Evolutionary conservation across 805 yeast species (phyloP).

Genomic region (Saccharomycopsis fermentans): DNA sequence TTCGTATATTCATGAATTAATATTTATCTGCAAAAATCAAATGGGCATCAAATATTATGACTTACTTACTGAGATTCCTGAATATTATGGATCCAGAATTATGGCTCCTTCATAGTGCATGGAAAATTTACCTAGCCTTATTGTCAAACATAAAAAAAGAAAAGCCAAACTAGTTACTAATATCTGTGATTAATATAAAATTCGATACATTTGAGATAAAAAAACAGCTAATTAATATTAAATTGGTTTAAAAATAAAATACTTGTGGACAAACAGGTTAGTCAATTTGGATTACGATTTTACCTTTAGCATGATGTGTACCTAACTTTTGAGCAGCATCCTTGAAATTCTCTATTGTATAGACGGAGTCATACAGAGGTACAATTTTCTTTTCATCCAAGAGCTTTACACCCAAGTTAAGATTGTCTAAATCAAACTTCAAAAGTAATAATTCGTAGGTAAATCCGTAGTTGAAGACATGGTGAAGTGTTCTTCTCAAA

Average conservation of each 20-base stretch:
- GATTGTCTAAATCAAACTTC: constrained; percentile 21
- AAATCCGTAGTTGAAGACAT: constrained; percentile 4
- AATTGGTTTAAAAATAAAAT: not conserved
- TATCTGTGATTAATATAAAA: too few relatives aligned
- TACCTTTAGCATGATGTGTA: constrained; percentile 53
- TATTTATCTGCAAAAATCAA: too few relatives aligned
- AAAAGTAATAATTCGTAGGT: not conserved
- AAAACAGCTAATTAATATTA: too few relatives aligned
- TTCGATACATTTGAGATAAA: not conserved
- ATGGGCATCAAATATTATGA: too few relatives aligned
- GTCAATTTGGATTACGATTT: constrained; percentile 34
- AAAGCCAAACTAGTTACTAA: too few relatives aligned
- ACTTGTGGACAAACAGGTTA: not conserved
- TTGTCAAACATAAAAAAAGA: too few relatives aligned
- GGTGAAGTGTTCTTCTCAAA: not conserved
- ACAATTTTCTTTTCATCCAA: constrained; percentile 38
- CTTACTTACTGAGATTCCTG: too few relatives aligned
- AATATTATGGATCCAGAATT: too few relatives aligned
- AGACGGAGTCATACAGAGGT: constrained; percentile 47
- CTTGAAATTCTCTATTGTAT: constrained; percentile 40
- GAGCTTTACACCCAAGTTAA: constrained; percentile 35
- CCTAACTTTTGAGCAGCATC: constrained; percentile 45
- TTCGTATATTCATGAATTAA: too few relatives aligned
- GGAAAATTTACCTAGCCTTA: too few relatives aligned
- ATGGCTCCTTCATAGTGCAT: too few relatives aligned